Evolutionary conservation across 805 yeast species (phyloP).

Genomic region (Teunomyces barrocoloradensis): DNA sequence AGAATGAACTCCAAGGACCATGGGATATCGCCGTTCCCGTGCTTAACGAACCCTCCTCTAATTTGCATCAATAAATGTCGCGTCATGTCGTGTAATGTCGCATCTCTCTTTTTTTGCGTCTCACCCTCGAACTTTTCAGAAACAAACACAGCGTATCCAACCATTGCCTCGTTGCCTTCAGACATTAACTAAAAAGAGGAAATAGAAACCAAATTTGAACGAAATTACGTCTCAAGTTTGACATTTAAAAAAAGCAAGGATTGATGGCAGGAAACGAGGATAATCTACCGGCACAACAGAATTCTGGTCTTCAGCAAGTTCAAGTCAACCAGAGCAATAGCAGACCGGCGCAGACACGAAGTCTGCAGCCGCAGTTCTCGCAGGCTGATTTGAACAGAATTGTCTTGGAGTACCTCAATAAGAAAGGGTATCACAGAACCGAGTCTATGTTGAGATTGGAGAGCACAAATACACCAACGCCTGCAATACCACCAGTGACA

Average conservation of each 20-base stretch:
- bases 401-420: conserved; percentile 87
- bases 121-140: background rate
- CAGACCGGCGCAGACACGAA: conserved; percentile 13
- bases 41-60: background rate
- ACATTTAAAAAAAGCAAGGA: background rate
- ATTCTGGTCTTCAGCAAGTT: conserved; percentile 4
- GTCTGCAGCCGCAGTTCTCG: conserved; percentile 51
- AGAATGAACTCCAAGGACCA: conserved; percentile 86
- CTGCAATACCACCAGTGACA: conserved; percentile 48
- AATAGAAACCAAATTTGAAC: background rate
- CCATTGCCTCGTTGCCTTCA: no score
- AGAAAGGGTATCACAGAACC: conserved; percentile 91
- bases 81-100: background rate
- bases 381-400: conserved; percentile 88
- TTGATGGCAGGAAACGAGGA: conserved; percentile 5
- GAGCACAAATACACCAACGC: conserved; percentile 58
- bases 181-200: background rate
- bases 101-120: background rate
- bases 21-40: conserved; percentile 88
- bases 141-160: background rate
- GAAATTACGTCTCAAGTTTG: background rate
- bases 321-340: conserved; percentile 3
- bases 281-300: background rate
- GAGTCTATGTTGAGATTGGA: conserved; percentile 94
- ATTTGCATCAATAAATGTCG: conserved; percentile 3